Evolutionary conservation across 805 yeast species (phyloP), one percentile per base, ranked within the genome.

Genomic region (Saccharomycopsis schoenii): DNA sequence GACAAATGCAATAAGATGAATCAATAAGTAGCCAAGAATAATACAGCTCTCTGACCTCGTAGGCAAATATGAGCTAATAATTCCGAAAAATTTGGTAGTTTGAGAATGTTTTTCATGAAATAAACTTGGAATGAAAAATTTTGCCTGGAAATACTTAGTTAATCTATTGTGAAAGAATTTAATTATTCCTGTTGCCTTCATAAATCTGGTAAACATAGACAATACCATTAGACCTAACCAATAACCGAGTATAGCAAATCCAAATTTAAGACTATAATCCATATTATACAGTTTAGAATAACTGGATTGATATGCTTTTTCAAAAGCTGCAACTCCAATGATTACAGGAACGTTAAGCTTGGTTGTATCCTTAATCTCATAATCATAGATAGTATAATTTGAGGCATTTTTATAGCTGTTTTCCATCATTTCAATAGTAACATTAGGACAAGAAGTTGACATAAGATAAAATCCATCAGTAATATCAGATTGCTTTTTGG

Each of bases 21-120:
- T 60, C 1, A 66, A 60, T n/a, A 68, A 51, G 64, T 72, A 77
- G 1, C 71, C 74, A 6, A 66, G 19, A 14, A 78, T 64, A 11
- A 74, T 70, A 9, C 75, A 52, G 0, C 76, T 65, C 61, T 77
- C 77, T 21, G 72, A 67, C 42, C 80, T 68, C 5, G 80, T 71
- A 2, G 81, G 81, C 11, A 76, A 39, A 8, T 59, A 58, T n/a
- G 56, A 51, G 50, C 66, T 56, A 50, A 65, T 62, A 17, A 61
- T 43, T 10, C 66, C 62, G 11, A 63, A 41, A 24, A 59, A 29
- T n/a, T 51, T 59, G 56, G 67, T 56, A 0, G 69, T 65, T 19
- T 65, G 65, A 24, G 67, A 67, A 52, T 72, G 75, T n/a, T 59
- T 61, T 39, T 58, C 54, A 17, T 63, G 56, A 54, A 68, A 65